A percentile compares a stretch with the other conserved stretches of the same genome.
Conservation (phyloP, 148 eudicot genomes). For the Silene conica region DNA sequence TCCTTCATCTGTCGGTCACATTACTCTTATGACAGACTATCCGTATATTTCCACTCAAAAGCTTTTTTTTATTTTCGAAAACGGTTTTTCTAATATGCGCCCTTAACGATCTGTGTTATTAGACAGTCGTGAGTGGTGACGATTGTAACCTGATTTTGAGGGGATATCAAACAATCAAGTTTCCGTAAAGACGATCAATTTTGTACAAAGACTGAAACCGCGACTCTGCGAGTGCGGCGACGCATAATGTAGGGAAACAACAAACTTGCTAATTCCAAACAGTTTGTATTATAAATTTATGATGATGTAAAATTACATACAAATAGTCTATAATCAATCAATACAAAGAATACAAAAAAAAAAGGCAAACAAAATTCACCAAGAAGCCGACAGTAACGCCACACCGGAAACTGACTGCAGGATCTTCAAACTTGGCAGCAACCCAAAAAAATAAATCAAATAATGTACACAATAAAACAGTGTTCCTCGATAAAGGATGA, state of each 20-base stretch:
- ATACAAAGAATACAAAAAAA: constrained; percentile 21
- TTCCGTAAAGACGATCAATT: no score
- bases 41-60: neutral
- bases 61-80: no score
- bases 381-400: constrained; percentile 12
- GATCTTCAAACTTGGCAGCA: constrained; percentile 4
- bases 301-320: constrained; percentile 19
- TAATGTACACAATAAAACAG: constrained; percentile 10
- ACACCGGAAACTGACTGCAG: constrained; percentile 13
- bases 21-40: no score
- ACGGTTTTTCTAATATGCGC: no score
- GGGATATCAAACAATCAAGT: no score
- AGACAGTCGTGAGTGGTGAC: no score
- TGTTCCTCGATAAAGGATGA: neutral
- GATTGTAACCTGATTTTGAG: no score
- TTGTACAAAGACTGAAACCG: no score
- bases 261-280: no score
- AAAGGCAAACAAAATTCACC: constrained; percentile 12
- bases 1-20: constrained; percentile 17
- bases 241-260: no score
- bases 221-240: no score
- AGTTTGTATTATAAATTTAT: constrained; percentile 18
- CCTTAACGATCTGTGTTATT: no score
- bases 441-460: neutral
- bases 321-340: constrained; percentile 9